Conservation (phyloP, 202 grass and related monocot species). For the Setaria viridis region DNA sequence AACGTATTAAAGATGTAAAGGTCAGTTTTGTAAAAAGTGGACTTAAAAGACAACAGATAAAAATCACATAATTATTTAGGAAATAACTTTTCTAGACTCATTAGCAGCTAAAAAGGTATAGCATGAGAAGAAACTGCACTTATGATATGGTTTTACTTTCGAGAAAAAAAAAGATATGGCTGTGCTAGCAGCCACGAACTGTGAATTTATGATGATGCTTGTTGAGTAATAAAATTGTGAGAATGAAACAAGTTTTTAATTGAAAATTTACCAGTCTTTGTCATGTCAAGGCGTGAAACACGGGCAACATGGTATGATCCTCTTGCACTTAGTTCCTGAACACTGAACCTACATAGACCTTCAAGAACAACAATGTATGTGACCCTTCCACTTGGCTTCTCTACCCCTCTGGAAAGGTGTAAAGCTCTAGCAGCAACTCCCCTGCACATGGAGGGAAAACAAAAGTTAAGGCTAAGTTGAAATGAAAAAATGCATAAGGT, state of each 20-base stretch:
- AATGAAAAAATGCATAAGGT: conserved; percentile 3
- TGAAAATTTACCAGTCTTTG: conserved; percentile 70
- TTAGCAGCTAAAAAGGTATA: conserved; percentile 22
- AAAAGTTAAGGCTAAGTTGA: background rate
- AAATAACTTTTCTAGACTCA: conserved; percentile 8
- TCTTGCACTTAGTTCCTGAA: conserved; percentile 89
- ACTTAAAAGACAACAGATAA: conserved; percentile 18
- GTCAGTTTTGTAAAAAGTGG: conserved; percentile 26
- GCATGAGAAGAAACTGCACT: conserved; percentile 34
- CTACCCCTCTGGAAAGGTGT: conserved; percentile 96
- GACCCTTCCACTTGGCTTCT: conserved; percentile 98
- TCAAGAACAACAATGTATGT: conserved; percentile 98
- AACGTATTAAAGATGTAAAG: conserved; percentile 36
- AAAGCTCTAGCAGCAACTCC: conserved; percentile 99
- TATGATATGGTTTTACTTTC: background rate
- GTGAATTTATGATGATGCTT: conserved; percentile 8
- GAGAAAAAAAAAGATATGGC: background rate
- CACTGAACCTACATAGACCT: conserved; percentile 96
- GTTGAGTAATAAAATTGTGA: conserved; percentile 7
- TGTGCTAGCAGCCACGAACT: conserved; percentile 21
- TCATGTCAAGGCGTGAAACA: conserved; percentile 94
- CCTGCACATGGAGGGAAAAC: conserved; percentile 50
- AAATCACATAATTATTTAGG: background rate
- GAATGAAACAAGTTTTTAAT: background rate
- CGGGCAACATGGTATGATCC: conserved; percentile 90